Percentiles rank a stretch among this genome's conserved stretches.
Conservation (phyloP, 2,329 filamentous ascomycete genomes). For the Alternaria consortialis region DNA sequence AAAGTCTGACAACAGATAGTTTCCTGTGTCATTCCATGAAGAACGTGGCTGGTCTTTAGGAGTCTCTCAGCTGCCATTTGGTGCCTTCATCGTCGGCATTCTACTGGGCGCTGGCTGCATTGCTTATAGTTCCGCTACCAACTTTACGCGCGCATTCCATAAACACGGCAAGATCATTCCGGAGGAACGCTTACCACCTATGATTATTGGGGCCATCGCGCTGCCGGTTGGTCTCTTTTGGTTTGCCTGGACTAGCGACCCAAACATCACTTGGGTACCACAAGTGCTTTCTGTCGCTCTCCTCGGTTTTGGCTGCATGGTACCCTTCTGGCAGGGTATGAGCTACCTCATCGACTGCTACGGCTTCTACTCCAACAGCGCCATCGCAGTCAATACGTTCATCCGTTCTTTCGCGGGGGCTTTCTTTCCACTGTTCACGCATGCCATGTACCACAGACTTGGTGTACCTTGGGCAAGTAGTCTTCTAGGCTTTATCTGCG, state of each 20-base stretch:
- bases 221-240: slow-evolving; percentile 69
- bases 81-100: slow-evolving; percentile 70
- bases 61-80: slow-evolving; percentile 68
- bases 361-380: slow-evolving; percentile 56
- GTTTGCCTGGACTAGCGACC: slow-evolving; percentile 66
- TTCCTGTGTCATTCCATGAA: slow-evolving; percentile 73
- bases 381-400: slow-evolving; percentile 61
- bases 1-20: slow-evolving; percentile 26
- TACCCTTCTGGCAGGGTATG: slow-evolving; percentile 84
- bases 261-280: slow-evolving; percentile 62
- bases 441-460: slow-evolving; percentile 55
- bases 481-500: slow-evolving; percentile 45
- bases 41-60: slow-evolving; percentile 71
- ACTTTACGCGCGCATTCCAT: slow-evolving; percentile 43
- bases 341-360: slow-evolving; percentile 81
- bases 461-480: slow-evolving; percentile 49
- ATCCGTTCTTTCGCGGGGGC: slow-evolving; percentile 60
- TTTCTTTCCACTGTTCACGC: slow-evolving; percentile 61
- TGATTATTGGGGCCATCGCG: slow-evolving; percentile 69
- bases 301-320: slow-evolving; percentile 76
- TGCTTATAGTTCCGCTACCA: slow-evolving; percentile 44
- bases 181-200: slow-evolving; percentile 69
- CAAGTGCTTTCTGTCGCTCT: slow-evolving; percentile 66
- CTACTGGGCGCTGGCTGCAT: slow-evolving; percentile 56
- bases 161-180: slow-evolving; percentile 61